These are phyloP conservation scores for Erigeron canadensis DNA, from an alignment of 129 eudicot genomes.

Conservation along the genomic window DNA sequence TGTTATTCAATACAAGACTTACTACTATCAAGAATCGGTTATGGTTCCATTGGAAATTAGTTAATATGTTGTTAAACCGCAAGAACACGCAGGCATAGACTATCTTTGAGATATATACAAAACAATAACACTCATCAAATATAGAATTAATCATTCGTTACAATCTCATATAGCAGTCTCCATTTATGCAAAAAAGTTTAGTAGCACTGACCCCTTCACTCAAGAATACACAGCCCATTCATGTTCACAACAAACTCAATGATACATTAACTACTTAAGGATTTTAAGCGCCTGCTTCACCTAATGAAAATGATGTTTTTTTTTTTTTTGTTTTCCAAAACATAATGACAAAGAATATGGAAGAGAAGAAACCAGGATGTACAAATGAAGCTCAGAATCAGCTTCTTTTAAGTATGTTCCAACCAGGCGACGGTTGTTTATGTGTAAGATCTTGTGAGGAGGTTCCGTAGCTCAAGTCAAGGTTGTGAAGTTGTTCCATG, in stretches of 20 bases:
- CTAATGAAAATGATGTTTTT: neutral
- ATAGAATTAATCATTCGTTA: constrained; percentile 17
- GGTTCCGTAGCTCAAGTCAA: constrained; percentile 64
- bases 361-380: constrained; percentile 32
- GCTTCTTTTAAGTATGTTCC: constrained; percentile 44
- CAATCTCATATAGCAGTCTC: constrained; percentile 18
- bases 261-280: constrained; percentile 19
- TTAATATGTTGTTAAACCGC: no score
- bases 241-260: constrained; percentile 12
- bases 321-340: neutral
- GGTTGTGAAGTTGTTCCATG: constrained; percentile 92
- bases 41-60: no score
- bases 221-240: constrained; percentile 2
- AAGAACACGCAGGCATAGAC: neutral
- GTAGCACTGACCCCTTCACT: neutral
- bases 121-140: constrained; percentile 2
- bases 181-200: neutral
- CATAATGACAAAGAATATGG: constrained; percentile 27
- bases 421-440: constrained; percentile 51
- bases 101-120: neutral
- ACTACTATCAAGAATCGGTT: no score
- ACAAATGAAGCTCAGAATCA: constrained; percentile 25
- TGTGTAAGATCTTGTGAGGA: constrained; percentile 57
- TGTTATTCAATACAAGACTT: no score
- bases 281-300: constrained; percentile 19